phyloP scores from a whole-genome alignment of 371 early-diverging fungal species.

The Sporodiniella umbellata region DNA sequence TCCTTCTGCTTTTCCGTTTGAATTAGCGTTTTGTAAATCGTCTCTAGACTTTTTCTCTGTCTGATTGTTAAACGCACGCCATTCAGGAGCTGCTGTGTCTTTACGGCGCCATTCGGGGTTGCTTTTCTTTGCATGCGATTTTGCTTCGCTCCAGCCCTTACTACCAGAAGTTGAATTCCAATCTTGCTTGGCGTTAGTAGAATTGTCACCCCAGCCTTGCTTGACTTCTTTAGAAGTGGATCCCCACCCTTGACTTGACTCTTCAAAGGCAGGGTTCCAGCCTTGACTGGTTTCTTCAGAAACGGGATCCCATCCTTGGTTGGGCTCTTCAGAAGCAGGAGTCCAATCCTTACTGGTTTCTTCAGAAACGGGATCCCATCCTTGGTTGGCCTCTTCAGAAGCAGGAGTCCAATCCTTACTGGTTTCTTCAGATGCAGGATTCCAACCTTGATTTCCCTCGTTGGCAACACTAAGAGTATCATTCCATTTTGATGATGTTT shows the following conservation, averaged over 20 bases:
- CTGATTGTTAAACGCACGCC: not conserved
- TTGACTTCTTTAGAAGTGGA: not conserved
- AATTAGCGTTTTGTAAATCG: not conserved
- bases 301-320: too few relatives aligned
- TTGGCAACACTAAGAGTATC: too few relatives aligned
- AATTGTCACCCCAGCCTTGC: not conserved
- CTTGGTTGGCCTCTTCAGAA: not conserved
- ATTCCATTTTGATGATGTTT: too few relatives aligned
- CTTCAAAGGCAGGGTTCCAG: too few relatives aligned
- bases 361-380: not conserved
- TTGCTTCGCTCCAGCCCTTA: not conserved
- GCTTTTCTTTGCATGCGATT: not conserved
- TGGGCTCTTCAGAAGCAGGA: too few relatives aligned
- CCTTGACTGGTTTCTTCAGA: too few relatives aligned
- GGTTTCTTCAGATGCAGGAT: not conserved
- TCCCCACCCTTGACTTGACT: not conserved
- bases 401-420: too few relatives aligned
- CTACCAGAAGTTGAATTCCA: not conserved
- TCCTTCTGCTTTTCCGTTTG: not conserved
- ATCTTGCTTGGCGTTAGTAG: not conserved
- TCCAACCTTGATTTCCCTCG: too few relatives aligned
- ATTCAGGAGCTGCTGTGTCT: not conserved
- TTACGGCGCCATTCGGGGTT: not conserved
- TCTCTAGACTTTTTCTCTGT: not conserved
- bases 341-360: too few relatives aligned